These are phyloP conservation scores for Cardamine resedifolia DNA, from an alignment of 345 rosid species.

Conservation along the genomic window DNA sequence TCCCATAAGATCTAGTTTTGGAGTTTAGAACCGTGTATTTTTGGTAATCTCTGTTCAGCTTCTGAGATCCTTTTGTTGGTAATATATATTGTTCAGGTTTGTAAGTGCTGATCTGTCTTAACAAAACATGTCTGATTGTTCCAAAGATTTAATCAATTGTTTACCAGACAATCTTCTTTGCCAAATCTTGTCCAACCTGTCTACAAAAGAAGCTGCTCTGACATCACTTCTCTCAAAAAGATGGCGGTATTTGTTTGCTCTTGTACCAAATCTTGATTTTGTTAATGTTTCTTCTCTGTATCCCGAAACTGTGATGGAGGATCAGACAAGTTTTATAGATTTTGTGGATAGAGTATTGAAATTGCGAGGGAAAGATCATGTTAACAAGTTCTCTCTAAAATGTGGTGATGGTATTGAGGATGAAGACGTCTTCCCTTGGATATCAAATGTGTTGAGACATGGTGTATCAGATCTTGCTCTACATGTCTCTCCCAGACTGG, in stretches of 20 bases:
- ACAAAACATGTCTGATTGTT: slow-evolving; percentile 9
- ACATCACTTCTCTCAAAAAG: slow-evolving; percentile 35
- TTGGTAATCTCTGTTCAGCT: not conserved
- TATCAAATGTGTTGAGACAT: slow-evolving; percentile 29
- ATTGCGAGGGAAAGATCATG: slow-evolving; percentile 21
- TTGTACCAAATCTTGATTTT: slow-evolving; percentile 31
- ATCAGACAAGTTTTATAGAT: slow-evolving; percentile 26
- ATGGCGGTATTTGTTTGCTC: slow-evolving; percentile 29
- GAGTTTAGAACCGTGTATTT: not conserved
- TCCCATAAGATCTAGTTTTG: slow-evolving; percentile 15
- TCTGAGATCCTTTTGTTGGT: slow-evolving; percentile 18
- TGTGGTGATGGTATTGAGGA: slow-evolving; percentile 36
- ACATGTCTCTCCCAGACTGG: slow-evolving; percentile 23
- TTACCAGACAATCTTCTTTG: slow-evolving; percentile 36
- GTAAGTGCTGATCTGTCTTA: slow-evolving; percentile 11
- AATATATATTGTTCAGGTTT: slow-evolving; percentile 16
- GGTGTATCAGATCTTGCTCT: slow-evolving; percentile 32
- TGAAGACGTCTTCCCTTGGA: slow-evolving; percentile 36
- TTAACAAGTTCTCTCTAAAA: slow-evolving; percentile 32
- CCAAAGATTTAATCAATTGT: slow-evolving; percentile 14
- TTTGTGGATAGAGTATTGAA: slow-evolving; percentile 35
- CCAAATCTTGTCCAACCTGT: slow-evolving; percentile 30
- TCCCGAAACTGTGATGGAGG: not conserved
- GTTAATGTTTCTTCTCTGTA: not conserved
- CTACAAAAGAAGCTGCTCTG: slow-evolving; percentile 36